Conservation (phyloP, 1,139 yeast species). For the Meyerozyma elateridarum region DNA sequence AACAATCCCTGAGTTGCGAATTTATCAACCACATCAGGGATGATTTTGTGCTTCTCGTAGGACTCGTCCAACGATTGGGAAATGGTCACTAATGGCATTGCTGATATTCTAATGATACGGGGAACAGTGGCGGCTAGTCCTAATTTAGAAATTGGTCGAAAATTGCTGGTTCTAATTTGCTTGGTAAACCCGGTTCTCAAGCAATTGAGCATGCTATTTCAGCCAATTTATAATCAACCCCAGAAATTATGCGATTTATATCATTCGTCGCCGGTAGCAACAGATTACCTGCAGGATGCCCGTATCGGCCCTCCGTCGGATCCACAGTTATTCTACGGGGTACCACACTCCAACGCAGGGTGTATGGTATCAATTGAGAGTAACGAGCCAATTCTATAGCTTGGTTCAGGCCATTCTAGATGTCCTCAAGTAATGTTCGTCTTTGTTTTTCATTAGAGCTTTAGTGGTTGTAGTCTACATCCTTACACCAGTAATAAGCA, state of each 20-base stretch:
- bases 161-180: neutral
- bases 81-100: conserved; percentile 51
- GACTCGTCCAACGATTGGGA: conserved; percentile 60
- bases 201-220: conserved; percentile 3
- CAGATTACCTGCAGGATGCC: conserved; percentile 1
- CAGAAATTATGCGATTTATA: neutral
- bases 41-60: conserved; percentile 53
- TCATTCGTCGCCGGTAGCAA: conserved; percentile 3
- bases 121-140: neutral
- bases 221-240: conserved; percentile 3
- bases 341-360: too few species aligned
- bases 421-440: too few species aligned
- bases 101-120: conserved; percentile 9
- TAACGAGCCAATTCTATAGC: too few species aligned
- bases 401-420: too few species aligned
- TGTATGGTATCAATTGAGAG: too few species aligned
- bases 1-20: conserved; percentile 44
- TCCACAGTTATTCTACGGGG: too few species aligned
- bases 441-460: too few species aligned
- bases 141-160: neutral
- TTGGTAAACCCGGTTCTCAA: conserved; percentile 4
- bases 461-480: too few species aligned
- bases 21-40: conserved; percentile 58
- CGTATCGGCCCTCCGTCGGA: conserved; percentile 4
- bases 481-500: too few species aligned